These are phyloP conservation scores for Clavispora asparagi DNA, from an alignment of 805 yeast species.

Conservation along the genomic window DNA sequence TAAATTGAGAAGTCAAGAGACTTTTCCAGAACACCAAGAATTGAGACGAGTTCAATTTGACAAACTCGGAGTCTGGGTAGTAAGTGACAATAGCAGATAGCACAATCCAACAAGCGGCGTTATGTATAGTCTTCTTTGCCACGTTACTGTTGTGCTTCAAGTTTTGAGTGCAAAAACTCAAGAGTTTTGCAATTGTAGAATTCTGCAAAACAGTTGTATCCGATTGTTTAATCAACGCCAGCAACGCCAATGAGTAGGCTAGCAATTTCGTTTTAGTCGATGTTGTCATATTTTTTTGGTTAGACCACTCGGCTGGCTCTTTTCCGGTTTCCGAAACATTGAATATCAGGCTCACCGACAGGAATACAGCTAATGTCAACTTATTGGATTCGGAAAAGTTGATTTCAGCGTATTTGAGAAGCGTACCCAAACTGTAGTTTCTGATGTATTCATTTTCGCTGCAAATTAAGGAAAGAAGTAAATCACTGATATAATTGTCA, in stretches of 20 bases:
- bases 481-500: slow-evolving; percentile 23
- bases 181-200: slow-evolving; percentile 34
- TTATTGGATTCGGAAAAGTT: slow-evolving; percentile 33
- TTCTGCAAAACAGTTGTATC: slow-evolving; percentile 32
- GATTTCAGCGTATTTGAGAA: slow-evolving; percentile 24
- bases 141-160: slow-evolving; percentile 31
- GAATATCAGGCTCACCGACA: slow-evolving; percentile 16
- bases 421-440: slow-evolving; percentile 28
- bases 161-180: slow-evolving; percentile 43
- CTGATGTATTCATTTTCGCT: slow-evolving; percentile 31
- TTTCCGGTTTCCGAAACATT: slow-evolving; percentile 11
- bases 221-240: slow-evolving; percentile 32
- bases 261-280: slow-evolving; percentile 19
- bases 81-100: slow-evolving; percentile 36
- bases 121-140: slow-evolving; percentile 18
- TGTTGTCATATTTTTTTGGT: slow-evolving; percentile 17
- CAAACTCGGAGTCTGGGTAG: slow-evolving; percentile 37
- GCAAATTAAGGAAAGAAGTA: slow-evolving; percentile 26
- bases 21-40: slow-evolving; percentile 41
- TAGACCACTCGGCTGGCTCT: slow-evolving; percentile 2
- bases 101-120: slow-evolving; percentile 38
- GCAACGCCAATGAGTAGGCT: slow-evolving; percentile 32
- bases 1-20: slow-evolving; percentile 35
- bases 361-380: slow-evolving; percentile 28
- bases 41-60: slow-evolving; percentile 39